A percentile compares a stretch with the other conserved stretches of the same genome.
Conservation (phyloP, 2,329 filamentous ascomycete genomes). For the Colletotrichum gloeosporioides region DNA sequence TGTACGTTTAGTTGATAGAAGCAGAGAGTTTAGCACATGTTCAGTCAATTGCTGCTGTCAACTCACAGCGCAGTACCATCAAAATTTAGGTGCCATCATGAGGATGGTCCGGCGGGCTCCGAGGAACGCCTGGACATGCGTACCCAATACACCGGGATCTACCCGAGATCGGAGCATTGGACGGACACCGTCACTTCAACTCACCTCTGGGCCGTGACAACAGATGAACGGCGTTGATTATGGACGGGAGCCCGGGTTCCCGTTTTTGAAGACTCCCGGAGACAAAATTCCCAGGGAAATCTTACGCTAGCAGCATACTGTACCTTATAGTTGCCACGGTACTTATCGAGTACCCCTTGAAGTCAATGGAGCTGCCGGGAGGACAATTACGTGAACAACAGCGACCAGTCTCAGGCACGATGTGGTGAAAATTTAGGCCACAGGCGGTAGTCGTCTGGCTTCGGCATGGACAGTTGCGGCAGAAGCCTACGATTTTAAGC, state of each 20-base stretch:
- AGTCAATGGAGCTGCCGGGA: neutral
- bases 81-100: neutral
- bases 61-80: neutral
- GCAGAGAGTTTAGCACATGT: neutral
- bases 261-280: neutral
- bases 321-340: neutral
- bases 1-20: no score
- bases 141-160: neutral
- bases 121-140: neutral
- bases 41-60: rapidly evolving
- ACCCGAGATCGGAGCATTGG: neutral
- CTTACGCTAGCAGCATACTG: neutral
- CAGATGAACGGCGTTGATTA: neutral
- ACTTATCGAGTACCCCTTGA: neutral
- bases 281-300: rapidly evolving
- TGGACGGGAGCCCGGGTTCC: rapidly evolving
- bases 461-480: neutral
- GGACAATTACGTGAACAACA: neutral
- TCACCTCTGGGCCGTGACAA: neutral
- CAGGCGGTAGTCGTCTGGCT: no score
- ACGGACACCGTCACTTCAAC: neutral
- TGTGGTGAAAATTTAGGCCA: no score
- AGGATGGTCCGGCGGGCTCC: neutral
- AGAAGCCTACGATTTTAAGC: no score
- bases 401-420: no score